These are phyloP conservation scores for Malassezia psittaci DNA, from an alignment of 1,284 basidiomycete genomes.

Conservation along the genomic window DNA sequence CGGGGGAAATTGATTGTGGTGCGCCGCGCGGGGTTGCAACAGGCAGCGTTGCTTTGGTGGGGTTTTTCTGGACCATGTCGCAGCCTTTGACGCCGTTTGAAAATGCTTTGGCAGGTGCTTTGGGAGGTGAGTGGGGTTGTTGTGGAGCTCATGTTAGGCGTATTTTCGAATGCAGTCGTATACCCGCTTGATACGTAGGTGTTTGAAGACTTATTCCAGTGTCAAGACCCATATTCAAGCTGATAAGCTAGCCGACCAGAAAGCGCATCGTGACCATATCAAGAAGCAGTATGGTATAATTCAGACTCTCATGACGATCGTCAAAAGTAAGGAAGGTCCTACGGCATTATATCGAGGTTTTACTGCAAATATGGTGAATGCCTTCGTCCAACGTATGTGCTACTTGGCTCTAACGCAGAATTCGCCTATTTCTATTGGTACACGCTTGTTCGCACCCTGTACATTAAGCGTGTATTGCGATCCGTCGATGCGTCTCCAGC, in stretches of 20 bases:
- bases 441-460: slow-evolving; percentile 72
- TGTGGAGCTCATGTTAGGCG: slow-evolving; percentile 17
- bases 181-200: slow-evolving; percentile 79
- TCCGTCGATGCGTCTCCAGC: slow-evolving; percentile 2
- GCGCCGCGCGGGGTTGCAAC: not conserved
- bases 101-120: slow-evolving; percentile 82
- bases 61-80: not conserved
- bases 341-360: slow-evolving; percentile 85
- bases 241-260: slow-evolving; percentile 50
- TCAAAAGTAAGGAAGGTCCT: slow-evolving; percentile 33
- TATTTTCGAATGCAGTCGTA: slow-evolving; percentile 55
- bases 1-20: not conserved
- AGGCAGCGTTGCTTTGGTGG: not conserved
- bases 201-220: slow-evolving; percentile 49
- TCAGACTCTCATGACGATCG: slow-evolving; percentile 38
- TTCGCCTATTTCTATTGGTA: slow-evolving; percentile 99
- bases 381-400: slow-evolving; percentile 73
- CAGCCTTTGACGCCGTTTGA: slow-evolving; percentile 73
- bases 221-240: slow-evolving; percentile 88
- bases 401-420: slow-evolving; percentile 54
- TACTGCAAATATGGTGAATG: slow-evolving; percentile 94
- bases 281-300: slow-evolving; percentile 47
- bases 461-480: slow-evolving; percentile 49
- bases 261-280: slow-evolving; percentile 50
- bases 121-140: slow-evolving; percentile 62